Evolutionary conservation across 2,329 filamentous ascomycete species (phyloP).

Genomic region (Fusarium illudens): DNA sequence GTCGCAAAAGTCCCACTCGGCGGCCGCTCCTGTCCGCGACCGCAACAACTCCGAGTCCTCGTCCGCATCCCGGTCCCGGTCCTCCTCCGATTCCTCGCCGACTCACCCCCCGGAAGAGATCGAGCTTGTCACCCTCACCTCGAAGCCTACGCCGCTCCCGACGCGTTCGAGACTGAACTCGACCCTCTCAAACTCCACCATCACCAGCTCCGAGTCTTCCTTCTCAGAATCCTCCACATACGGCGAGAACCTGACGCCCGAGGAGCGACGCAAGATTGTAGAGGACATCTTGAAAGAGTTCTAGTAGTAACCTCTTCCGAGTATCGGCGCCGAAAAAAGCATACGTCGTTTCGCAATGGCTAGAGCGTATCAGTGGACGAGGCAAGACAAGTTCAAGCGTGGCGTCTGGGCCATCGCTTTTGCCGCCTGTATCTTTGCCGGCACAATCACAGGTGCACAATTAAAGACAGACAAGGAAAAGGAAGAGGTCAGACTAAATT

Average conservation of each 20-base stretch:
- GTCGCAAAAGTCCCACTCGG: conserved; percentile 20
- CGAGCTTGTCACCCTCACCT: background rate
- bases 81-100: conserved; percentile 16
- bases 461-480: conserved; percentile 59
- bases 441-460: conserved; percentile 58
- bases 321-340: background rate
- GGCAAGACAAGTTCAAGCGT: conserved; percentile 46
- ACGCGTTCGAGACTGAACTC: background rate
- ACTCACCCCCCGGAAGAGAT: conserved; percentile 23
- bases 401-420: conserved; percentile 55
- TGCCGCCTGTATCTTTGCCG: conserved; percentile 57
- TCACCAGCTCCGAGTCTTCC: background rate
- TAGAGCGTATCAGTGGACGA: conserved; percentile 38
- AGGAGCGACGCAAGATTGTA: conserved; percentile 35
- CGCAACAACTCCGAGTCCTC: conserved; percentile 16
- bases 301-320: conserved; percentile 32
- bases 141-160: background rate
- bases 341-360: conserved; percentile 18
- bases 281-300: conserved; percentile 41
- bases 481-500: conserved; percentile 47
- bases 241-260: conserved; percentile 25
- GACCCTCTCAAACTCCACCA: background rate
- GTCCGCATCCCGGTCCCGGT: conserved; percentile 28
- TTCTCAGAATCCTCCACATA: background rate
- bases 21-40: conserved; percentile 8